Evolutionary conservation across 106 monocot species (phyloP).

Genomic region (Dioscorea dumetorum): DNA sequence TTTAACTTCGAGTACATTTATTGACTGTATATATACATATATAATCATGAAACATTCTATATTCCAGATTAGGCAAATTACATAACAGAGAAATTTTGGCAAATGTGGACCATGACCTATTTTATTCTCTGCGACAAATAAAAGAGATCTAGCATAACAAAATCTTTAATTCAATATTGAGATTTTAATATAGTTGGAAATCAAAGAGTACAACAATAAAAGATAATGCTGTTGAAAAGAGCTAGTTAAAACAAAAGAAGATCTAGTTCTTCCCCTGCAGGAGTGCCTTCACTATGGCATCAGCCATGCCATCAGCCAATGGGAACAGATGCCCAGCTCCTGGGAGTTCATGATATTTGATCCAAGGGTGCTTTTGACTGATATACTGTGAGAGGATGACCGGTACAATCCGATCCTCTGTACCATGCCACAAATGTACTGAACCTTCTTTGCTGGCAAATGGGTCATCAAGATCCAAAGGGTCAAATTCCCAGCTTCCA

Average conservation of each 20-base stretch:
- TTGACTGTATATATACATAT: no score
- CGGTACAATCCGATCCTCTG: slow-evolving; percentile 38
- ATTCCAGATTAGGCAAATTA: no score
- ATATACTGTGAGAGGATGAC: slow-evolving; percentile 33
- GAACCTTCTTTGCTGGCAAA: slow-evolving; percentile 36
- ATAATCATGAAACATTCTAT: no score
- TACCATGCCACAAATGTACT: slow-evolving; percentile 67
- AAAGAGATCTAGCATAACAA: no score
- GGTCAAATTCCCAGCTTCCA: slow-evolving; percentile 54
- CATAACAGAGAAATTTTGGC: no score
- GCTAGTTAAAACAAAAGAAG: not conserved
- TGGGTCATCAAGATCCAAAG: slow-evolving; percentile 43
- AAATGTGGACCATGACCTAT: no score
- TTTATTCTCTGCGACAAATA: no score
- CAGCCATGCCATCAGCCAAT: slow-evolving; percentile 42
- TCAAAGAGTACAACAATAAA: no score
- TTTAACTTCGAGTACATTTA: no score
- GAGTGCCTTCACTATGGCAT: slow-evolving; percentile 41
- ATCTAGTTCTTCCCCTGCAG: slow-evolving; percentile 10
- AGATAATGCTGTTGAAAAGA: not conserved
- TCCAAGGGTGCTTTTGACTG: slow-evolving; percentile 46
- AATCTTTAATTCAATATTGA: not conserved
- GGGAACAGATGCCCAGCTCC: slow-evolving; percentile 54
- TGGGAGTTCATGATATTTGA: slow-evolving; percentile 52
- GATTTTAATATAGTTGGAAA: no score